These are phyloP conservation scores for Paramarasmius palmivorus DNA, from an alignment of 1,284 basidiomycete species.

Conservation along the genomic window DNA sequence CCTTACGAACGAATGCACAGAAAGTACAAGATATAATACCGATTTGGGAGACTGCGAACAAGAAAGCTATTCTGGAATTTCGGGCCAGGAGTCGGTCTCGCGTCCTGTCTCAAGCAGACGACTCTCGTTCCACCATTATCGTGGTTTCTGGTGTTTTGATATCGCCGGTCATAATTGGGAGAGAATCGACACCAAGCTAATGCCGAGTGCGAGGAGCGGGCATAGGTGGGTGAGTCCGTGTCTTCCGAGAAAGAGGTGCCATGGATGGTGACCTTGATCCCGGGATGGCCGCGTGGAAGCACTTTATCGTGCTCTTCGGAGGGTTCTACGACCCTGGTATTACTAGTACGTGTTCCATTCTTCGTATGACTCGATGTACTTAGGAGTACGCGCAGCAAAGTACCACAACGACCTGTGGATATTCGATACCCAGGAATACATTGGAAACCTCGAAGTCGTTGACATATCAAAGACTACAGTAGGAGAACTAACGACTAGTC, in stretches of 20 bases:
- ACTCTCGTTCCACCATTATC: slow-evolving; percentile 92
- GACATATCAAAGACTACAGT: too few species aligned
- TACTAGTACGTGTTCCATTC: slow-evolving; percentile 50
- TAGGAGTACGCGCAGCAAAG: slow-evolving; percentile 49
- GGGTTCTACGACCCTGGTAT: slow-evolving; percentile 86
- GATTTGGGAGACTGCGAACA: too few species aligned
- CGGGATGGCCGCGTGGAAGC: slow-evolving; percentile 93
- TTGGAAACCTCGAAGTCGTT: too few species aligned
- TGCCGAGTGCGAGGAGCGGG: slow-evolving; percentile 83
- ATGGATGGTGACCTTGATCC: background rate
- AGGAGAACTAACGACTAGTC: too few species aligned
- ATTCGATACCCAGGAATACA: slow-evolving; percentile 87
- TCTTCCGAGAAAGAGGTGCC: background rate
- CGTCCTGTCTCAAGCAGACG: too few species aligned
- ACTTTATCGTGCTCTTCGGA: slow-evolving; percentile 84
- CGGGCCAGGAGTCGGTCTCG: too few species aligned
- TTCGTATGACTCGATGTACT: background rate
- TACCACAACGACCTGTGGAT: slow-evolving; percentile 90
- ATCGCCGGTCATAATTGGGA: slow-evolving; percentile 83
- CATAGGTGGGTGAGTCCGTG: slow-evolving; percentile 58
- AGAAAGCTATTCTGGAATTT: too few species aligned
- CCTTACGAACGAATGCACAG: too few species aligned
- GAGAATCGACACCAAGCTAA: slow-evolving; percentile 82
- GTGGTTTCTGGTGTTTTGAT: slow-evolving; percentile 85
- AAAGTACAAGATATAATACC: too few species aligned